Evolutionary conservation across 2,329 filamentous ascomycete genomes (phyloP).

Genomic region (Colletotrichum sp.): DNA sequence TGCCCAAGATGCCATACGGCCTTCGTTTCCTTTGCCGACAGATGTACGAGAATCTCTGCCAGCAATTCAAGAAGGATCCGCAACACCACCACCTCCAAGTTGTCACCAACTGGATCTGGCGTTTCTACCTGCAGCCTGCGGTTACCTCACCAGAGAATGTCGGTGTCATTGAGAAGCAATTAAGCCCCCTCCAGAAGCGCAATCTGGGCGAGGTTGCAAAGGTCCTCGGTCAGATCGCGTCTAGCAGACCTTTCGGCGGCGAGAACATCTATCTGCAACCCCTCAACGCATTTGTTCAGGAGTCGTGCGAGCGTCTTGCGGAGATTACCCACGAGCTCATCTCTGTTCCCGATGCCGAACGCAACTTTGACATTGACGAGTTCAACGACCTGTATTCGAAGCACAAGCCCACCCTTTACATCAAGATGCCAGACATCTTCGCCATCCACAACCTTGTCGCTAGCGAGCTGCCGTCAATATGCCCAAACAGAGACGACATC

Average conservation of each 20-base stretch:
- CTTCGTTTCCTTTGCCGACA: conserved; percentile 87
- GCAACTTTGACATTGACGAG: conserved; percentile 96
- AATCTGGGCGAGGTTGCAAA: conserved; percentile 92
- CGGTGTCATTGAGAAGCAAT: conserved; percentile 86
- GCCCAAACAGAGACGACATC: conserved; percentile 81
- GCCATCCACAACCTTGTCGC: conserved; percentile 90
- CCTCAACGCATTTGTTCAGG: conserved; percentile 86
- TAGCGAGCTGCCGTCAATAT: conserved; percentile 77
- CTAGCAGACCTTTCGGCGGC: conserved; percentile 88
- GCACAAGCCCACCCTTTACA: conserved; percentile 97
- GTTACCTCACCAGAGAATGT: conserved; percentile 89
- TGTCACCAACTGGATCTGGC: conserved; percentile 92
- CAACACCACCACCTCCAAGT: conserved; percentile 80
- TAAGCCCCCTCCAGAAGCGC: conserved; percentile 90
- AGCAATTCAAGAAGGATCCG: conserved; percentile 81
- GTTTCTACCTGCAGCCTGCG: conserved; percentile 89
- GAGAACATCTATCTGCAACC: conserved; percentile 97
- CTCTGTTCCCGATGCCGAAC: conserved; percentile 83
- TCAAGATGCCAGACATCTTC: conserved; percentile 98
- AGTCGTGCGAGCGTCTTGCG: conserved; percentile 80
- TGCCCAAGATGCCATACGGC: conserved; percentile 91
- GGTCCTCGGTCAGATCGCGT: conserved; percentile 86
- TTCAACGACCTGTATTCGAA: conserved; percentile 98
- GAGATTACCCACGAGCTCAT: conserved; percentile 81
- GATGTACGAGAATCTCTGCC: conserved; percentile 78